These are phyloP conservation scores for Calonectria naviculata DNA, from an alignment of 2,329 filamentous ascomycete species.

Conservation along the genomic window DNA sequence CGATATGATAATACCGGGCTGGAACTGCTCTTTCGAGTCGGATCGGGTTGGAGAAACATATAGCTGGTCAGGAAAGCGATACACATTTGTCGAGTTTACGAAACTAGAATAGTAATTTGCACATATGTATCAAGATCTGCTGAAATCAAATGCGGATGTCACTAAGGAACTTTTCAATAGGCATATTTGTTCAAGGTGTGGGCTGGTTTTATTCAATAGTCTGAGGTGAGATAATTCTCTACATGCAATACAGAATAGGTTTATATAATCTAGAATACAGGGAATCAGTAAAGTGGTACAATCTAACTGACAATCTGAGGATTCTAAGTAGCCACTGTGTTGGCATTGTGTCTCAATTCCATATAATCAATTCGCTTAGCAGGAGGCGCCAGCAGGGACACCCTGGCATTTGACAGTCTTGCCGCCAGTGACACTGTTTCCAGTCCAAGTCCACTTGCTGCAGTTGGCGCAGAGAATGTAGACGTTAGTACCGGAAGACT, in stretches of 20 bases:
- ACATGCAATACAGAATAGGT: neutral
- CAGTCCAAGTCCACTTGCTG: conserved; percentile 63
- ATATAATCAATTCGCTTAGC: no score
- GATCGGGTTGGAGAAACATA: neutral
- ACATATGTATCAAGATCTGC: no score
- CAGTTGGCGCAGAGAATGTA: conserved; percentile 66
- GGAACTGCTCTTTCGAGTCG: neutral
- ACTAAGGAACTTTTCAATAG: no score
- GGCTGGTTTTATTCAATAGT: no score
- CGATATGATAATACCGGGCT: neutral
- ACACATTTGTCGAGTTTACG: neutral
- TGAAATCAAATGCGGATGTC: no score
- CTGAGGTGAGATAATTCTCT: neutral
- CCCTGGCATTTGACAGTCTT: conserved; percentile 47
- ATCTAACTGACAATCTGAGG: no score
- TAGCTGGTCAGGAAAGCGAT: neutral
- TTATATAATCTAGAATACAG: neutral
- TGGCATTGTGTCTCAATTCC: no score
- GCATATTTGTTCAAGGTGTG: no score
- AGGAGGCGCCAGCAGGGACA: conserved; percentile 39
- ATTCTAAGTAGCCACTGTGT: no score
- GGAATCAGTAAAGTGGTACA: neutral
- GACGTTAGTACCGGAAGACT: conserved; percentile 51
- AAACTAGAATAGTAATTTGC: neutral
- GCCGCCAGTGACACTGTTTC: conserved; percentile 62